Evolutionary conservation across 2,329 filamentous ascomycete species (phyloP), one percentile per base, ranked within the genome.

Genomic region (Calonectria ilicicola): DNA sequence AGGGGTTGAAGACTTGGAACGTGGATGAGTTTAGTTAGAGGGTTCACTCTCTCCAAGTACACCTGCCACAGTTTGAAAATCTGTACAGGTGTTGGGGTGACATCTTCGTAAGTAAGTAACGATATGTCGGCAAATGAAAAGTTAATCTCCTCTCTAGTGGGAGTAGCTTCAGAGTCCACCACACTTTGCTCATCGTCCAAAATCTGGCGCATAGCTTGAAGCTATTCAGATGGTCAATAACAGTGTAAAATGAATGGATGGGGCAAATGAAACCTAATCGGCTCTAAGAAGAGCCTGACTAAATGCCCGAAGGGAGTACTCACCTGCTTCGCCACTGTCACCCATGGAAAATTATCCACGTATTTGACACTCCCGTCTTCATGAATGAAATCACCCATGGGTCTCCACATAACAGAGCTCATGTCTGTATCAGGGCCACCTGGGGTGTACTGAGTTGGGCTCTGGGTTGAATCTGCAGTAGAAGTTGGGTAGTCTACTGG

Each of bases 31-130:
- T 71, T 71, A 35, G 64, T 71, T 3, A 71, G 32, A 27, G 69
- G 69, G 21, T 71, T 71, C 1, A 71, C 69, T 9, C 69, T 67
- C 23, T 71, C 69, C 26, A 63, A 29, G 21, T 67, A 71, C 1
- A 71, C 35, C 64, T 71, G 69, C 69, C 69, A 71, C 21, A 71
- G 53, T 53, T 71, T 71, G 35, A 71, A 71, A 10, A 71, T 51
- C 6, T 71, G 69, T 21, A 71, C 69, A 19, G 69, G 69, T 10
- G 56, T 42, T 51, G 69, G 69, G 2, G 64, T 64, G 15, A 67
- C 46, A 19, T 66, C 53, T 17, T 62, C 56, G 19, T 51, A 32
- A 4, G 26, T 67, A 35, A 42, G 49, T 26, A 49, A 35, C 9
- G 44, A 44, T 14, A 53, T 23, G 26, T 60, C 64, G 15, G 51